Evolutionary conservation across 1,139 yeast genomes (phyloP).

Genomic region (Pichia sp.): DNA sequence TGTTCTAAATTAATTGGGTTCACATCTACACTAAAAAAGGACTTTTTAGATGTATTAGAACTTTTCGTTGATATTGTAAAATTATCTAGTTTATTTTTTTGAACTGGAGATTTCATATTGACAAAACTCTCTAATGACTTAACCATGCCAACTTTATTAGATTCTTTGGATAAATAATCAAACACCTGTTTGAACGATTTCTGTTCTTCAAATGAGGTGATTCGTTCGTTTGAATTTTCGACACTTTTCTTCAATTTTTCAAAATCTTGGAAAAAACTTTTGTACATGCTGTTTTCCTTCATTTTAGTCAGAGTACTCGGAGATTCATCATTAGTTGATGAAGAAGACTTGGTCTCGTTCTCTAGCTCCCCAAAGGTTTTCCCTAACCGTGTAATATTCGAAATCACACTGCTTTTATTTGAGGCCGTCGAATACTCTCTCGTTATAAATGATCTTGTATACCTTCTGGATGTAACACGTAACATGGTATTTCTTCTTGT

Average conservation of each 20-base stretch:
- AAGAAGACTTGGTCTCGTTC: not conserved
- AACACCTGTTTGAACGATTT: slow-evolving; percentile 24
- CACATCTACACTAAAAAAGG: slow-evolving; percentile 9
- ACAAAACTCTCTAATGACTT: slow-evolving; percentile 19
- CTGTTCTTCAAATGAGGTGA: slow-evolving; percentile 25
- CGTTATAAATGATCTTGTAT: too few relatives aligned
- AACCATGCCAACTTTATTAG: slow-evolving; percentile 19
- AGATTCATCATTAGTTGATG: not conserved
- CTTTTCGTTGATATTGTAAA: too few relatives aligned
- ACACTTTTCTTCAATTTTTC: slow-evolving; percentile 15
- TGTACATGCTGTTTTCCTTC: slow-evolving; percentile 17
- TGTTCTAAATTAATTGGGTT: slow-evolving; percentile 13
- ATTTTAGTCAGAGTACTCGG: slow-evolving; percentile 7
- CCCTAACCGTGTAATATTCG: slow-evolving; percentile 4
- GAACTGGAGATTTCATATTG: slow-evolving; percentile 11
- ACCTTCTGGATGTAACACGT: too few relatives aligned
- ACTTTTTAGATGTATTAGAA: not conserved
- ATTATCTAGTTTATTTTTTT: not conserved
- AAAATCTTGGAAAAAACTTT: slow-evolving; percentile 21
- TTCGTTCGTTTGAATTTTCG: slow-evolving; percentile 11
- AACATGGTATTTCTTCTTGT: too few relatives aligned
- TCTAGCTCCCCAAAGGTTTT: slow-evolving; percentile 15
- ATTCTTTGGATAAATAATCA: slow-evolving; percentile 19
- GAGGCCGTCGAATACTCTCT: too few relatives aligned
- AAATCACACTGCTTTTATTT: too few relatives aligned